These are phyloP conservation scores for Lasiodiplodia sp. DNA, from an alignment of 2,329 filamentous ascomycete genomes.

Conservation along the genomic window DNA sequence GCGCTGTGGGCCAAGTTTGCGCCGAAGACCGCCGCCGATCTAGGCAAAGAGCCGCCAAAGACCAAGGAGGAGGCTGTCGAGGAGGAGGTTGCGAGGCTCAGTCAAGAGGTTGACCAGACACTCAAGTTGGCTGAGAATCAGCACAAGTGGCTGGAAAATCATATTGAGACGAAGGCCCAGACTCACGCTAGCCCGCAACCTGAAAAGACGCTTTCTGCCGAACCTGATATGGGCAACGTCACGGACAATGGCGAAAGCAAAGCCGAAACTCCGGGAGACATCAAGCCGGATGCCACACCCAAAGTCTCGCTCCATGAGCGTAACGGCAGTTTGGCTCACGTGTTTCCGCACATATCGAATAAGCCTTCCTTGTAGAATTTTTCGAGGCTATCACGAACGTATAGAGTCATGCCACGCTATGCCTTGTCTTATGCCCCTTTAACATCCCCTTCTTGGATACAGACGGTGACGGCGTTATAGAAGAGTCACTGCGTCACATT, in stretches of 20 bases:
- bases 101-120: constrained; percentile 64
- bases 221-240: constrained; percentile 20
- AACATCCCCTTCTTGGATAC: neutral
- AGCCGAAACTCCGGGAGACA: constrained; percentile 17
- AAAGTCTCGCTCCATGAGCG: constrained; percentile 14
- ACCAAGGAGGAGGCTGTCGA: constrained; percentile 63
- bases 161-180: constrained; percentile 38
- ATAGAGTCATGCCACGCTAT: too few relatives aligned
- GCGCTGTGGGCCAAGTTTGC: constrained; percentile 73
- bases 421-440: too few relatives aligned
- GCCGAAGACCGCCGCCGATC: constrained; percentile 59
- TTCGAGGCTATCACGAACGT: too few relatives aligned
- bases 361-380: constrained; percentile 53
- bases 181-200: constrained; percentile 4
- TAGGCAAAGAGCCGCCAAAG: constrained; percentile 49
- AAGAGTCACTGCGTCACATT: neutral
- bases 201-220: neutral
- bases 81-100: constrained; percentile 65
- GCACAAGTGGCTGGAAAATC: constrained; percentile 43
- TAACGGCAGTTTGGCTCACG: constrained; percentile 37
- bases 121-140: constrained; percentile 45
- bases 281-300: constrained; percentile 9
- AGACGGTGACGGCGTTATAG: neutral
- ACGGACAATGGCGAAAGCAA: constrained; percentile 30
- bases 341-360: constrained; percentile 40